Evolutionary conservation across 345 rosid genomes (phyloP), one percentile per base, ranked within the genome.

Genomic region (Cochlearia excelsa): DNA sequence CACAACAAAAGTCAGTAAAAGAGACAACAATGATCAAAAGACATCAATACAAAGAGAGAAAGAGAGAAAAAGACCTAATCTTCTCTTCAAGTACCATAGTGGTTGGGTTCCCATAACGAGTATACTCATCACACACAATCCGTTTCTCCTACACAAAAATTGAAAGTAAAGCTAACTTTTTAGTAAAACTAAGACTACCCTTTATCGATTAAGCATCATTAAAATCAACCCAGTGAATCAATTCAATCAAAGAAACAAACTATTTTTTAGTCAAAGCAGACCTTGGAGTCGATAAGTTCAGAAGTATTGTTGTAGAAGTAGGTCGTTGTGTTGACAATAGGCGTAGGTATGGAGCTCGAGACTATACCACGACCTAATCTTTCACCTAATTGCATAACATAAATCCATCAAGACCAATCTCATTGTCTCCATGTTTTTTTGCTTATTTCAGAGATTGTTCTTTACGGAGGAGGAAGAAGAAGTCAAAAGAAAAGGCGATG

Each of bases 101-200:
- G 2, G 98, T 92, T 2, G 98, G 98, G 72, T 75, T 92, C 54
- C 96, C 96, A 71, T 92, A 92, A 34, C 98, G 82, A 41, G 86
- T 82, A 75, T 88, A 92, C 67, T 88, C 98, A 64, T 81, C 80
- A 79, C 92, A 77, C 23, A 52, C 68, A 48, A 26, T 68, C 29
- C 96, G 87, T 43, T 86, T 83, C 73, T 92, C 98, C 96, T 88
- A 67, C 52, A n/a, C n/a, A n/a, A 57, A 46, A 23, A 41, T 63
- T 5, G 26, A 38, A 61, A 23, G 33, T 31, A 31, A 35, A 35
- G 4, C 6, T 35, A 3, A 35, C 1, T 35, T 5, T 35, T 35
- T 35, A 1, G 1, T 4, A 1, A 35, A 35, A 35, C 3, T 8
- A 35, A 35, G 6, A 35, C 35, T 31, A 2, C 35, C 35, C 5